phyloP scores from a whole-genome alignment of 306 rosid species.

The Ormosia semicastrata region DNA sequence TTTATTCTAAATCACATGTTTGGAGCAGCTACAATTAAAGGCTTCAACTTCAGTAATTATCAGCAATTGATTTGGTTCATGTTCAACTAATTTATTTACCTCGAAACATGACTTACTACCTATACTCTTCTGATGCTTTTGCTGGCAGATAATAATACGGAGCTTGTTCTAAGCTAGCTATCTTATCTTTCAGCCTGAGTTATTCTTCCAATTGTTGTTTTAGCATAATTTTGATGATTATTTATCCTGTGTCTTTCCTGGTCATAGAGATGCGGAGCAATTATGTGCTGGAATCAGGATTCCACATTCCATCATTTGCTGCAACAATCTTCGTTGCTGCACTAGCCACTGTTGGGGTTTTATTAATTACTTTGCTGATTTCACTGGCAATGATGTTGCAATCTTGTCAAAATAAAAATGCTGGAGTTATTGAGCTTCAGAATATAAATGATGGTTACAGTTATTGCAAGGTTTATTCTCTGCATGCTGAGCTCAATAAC shows the following conservation, averaged over 20 bases:
- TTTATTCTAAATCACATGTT: not conserved
- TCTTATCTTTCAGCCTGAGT: not conserved
- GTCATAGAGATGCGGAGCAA: slow-evolving; percentile 63
- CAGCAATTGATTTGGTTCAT: not conserved
- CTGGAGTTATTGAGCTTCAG: slow-evolving; percentile 56
- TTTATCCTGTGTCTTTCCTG: slow-evolving; percentile 23
- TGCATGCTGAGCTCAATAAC: slow-evolving; percentile 64
- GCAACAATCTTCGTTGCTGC: slow-evolving; percentile 64
- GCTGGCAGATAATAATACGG: not conserved
- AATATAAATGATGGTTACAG: slow-evolving; percentile 36
- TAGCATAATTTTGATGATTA: slow-evolving; percentile 21
- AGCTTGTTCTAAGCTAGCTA: not conserved
- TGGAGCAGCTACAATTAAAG: not conserved
- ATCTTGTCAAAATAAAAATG: slow-evolving; percentile 64
- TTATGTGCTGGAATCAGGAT: slow-evolving; percentile 65
- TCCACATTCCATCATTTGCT: slow-evolving; percentile 71
- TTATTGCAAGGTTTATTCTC: slow-evolving; percentile 56
- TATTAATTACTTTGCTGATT: slow-evolving; percentile 62
- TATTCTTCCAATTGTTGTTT: not conserved
- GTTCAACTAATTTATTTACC: not conserved
- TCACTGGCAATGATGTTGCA: slow-evolving; percentile 77
- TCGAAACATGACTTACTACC: not conserved
- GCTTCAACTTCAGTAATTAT: not conserved
- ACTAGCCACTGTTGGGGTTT: slow-evolving; percentile 55
- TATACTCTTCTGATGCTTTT: not conserved